phyloP scores from a whole-genome alignment of 768 basidiomycete genomes.

The Phlebiopsis flavidoalba region DNA sequence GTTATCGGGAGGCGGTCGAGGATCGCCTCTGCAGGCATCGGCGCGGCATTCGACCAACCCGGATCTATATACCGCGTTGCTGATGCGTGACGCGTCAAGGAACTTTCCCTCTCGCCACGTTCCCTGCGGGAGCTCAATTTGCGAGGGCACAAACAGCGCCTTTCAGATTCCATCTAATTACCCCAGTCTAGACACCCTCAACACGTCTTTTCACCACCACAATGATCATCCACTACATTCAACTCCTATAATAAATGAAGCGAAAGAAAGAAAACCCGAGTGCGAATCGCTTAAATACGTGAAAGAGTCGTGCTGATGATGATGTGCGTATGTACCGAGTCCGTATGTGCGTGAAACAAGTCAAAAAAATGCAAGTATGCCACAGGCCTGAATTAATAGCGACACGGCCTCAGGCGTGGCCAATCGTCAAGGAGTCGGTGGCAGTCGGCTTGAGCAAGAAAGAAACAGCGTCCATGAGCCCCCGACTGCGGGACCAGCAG shows the following conservation, averaged over 20 bases:
- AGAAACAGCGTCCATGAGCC: not conserved
- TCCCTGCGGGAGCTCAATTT: constrained; percentile 5
- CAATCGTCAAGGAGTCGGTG: not conserved
- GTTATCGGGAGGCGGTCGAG: constrained; percentile 6
- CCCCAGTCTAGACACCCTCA: constrained; percentile 4
- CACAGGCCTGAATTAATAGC: not conserved
- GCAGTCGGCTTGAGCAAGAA: not conserved
- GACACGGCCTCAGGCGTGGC: constrained; percentile 2
- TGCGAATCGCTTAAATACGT: constrained; percentile 1
- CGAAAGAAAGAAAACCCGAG: not conserved
- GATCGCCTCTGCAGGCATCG: constrained; percentile 13
- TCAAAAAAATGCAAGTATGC: not conserved
- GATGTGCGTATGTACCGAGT: not conserved
- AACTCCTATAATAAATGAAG: not conserved
- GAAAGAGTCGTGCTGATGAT: not conserved
- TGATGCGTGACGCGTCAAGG: constrained; percentile 14
- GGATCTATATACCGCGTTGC: constrained; percentile 24
- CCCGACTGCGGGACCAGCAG: not conserved
- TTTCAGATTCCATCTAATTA: constrained; percentile 1
- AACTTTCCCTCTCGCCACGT: constrained; percentile 6
- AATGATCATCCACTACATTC: not conserved
- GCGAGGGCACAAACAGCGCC: not conserved
- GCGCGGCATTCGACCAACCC: constrained; percentile 18
- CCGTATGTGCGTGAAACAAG: not conserved
- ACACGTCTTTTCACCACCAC: not conserved